Evolutionary conservation across 148 eudicot genomes (phyloP), one percentile per base, ranked within the genome.

Genomic region (Fagopyrum esculentum): DNA sequence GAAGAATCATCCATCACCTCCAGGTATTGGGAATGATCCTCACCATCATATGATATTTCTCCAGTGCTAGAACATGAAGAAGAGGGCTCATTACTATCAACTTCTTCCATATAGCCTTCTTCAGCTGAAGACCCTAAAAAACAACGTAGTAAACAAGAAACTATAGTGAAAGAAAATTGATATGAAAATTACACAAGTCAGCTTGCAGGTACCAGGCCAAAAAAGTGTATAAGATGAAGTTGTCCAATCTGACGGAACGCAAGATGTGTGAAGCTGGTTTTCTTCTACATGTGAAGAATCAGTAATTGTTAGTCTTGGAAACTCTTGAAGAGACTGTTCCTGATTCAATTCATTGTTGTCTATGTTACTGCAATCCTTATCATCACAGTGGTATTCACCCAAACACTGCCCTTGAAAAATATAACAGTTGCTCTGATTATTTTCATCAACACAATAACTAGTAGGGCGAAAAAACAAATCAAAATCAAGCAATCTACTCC

Each of bases 31-130:
- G 70, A 74, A 76, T 78, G 82, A 50, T 86, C 91, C 54, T 89
- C 94, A 49, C 88, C 91, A 61, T 87, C 87, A 81, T 82, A 80
- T 72, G 91, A 87, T 82, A 76, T 81, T 79, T 81, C 85, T 73
- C 76, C 87, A 72, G 94, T 89, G 69, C 94, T 88, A 55, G 94
- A 93, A 82, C 92, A 89, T 59, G 88, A 84, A 74, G 93, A 86
- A 29, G 91, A 87, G 71, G 82, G 77, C 9, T 78, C 86, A 71
- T 77, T 76, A 77, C 83, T 87, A 86, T 85, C 84, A 66, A 71
- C 77, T 69, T 78, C 87, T 48, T 79, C 83, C 57, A 48, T 73
- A 59, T 81, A 75, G 69, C 74, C 83, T 76, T 83, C 89, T 49
- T 83, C 78, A 74, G 75, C 92, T 91, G 86, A 75, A 80, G 47